Conservation (phyloP, 1,139 yeast genomes). For the Lodderomyces beijingensis region DNA sequence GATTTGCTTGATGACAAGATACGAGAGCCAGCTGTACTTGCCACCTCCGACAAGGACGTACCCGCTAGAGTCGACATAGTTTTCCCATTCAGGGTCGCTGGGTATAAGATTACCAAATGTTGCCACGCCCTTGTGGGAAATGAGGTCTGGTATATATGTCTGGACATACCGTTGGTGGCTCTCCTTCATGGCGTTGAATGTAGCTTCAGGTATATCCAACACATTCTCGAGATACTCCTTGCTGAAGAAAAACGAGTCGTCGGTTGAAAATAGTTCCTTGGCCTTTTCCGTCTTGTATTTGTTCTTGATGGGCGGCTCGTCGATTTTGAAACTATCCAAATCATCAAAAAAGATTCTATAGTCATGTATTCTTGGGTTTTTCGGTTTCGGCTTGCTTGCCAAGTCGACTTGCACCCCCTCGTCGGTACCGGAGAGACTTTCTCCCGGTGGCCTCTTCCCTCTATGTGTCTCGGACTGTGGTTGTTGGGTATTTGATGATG, state of each 20-base stretch:
- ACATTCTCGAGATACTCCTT: slow-evolving; percentile 38
- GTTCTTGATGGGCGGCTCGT: slow-evolving; percentile 30
- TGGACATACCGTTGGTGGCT: slow-evolving; percentile 31
- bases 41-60: slow-evolving; percentile 46
- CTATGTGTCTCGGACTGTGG: slow-evolving; percentile 2
- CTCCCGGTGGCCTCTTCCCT: slow-evolving; percentile 22
- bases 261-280: slow-evolving; percentile 23
- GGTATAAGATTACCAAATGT: slow-evolving; percentile 38
- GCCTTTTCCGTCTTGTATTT: slow-evolving; percentile 32
- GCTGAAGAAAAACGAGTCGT: slow-evolving; percentile 27
- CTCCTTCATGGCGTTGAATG: slow-evolving; percentile 26
- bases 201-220: slow-evolving; percentile 32
- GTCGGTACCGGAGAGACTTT: too few species aligned
- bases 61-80: slow-evolving; percentile 34
- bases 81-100: slow-evolving; percentile 34
- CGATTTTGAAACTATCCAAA: slow-evolving; percentile 24
- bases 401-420: slow-evolving; percentile 2
- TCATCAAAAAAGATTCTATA: slow-evolving; percentile 30
- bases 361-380: slow-evolving; percentile 16
- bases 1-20: slow-evolving; percentile 39
- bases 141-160: slow-evolving; percentile 26
- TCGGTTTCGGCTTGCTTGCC: slow-evolving; percentile 6
- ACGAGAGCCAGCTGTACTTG: slow-evolving; percentile 41
- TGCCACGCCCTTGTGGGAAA: slow-evolving; percentile 25
- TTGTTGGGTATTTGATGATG: not conserved